Evolutionary conservation across 371 early-diverging fungal genomes (phyloP), one percentile per base, ranked within the genome.

Genomic region (Phascolomyces articulosus): DNA sequence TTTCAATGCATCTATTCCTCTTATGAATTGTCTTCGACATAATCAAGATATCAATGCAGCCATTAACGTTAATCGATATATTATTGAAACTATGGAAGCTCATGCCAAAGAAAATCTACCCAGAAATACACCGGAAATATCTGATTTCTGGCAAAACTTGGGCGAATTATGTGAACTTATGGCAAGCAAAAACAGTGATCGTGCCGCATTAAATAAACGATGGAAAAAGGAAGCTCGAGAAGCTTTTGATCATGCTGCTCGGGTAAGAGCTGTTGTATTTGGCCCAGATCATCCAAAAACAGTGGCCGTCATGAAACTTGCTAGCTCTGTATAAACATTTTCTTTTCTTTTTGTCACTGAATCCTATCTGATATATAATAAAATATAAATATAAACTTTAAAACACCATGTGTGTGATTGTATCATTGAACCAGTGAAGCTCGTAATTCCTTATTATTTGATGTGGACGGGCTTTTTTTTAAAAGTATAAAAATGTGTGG

Each of bases 81-180:
- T 88, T 18, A 40, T 88, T n/a, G 69, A 77, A 24, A 48, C 70
- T 26, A 62, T 81, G 58, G 71, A 73, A n/a, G 66, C 74, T 15
- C 68, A 75, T 41, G 68, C 77, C 15, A 54, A 58, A 1, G 41
- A 65, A 4, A 74, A 79, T 21, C 68, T 89, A n/a, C 85, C 91
- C 10, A 66, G 58, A 28, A 75, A 85, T 62, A 84, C 87, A 26
- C 80, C 89, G 27, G 85, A 87, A 26, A 74, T 88, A 28, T 85
- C 86, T 27, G 90, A 89, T 59, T 84, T 85, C 62, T 77, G 82
- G 67, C 73, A 78, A 62, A 79, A 87, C 20, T 69, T 91, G n/a
- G 89, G 85, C 27, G 90, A 89, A 60, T 65, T 86, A 57, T 82
- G 79, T 53, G 64, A 77, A 48, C 67, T 71, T 53, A 75, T 83